Evolutionary conservation across 208 protist species (phyloP).

Genomic region (Trypanosomatidae sp.): DNA sequence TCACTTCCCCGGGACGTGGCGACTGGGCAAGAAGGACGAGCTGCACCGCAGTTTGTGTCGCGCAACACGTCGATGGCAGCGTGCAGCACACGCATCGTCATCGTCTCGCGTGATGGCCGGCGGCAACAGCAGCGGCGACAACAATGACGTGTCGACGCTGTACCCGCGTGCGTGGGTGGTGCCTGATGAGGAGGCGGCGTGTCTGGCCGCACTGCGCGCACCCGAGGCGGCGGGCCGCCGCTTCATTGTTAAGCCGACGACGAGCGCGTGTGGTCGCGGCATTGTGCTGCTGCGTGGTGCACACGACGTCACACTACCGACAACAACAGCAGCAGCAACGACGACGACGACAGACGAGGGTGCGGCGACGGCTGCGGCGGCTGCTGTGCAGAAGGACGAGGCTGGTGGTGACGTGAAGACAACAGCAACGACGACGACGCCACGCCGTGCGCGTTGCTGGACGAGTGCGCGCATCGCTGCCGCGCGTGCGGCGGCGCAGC

Average conservation of each 20-base stretch:
- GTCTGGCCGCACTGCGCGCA: constrained; percentile 9
- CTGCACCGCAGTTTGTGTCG: constrained; percentile 38
- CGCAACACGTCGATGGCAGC: not conserved
- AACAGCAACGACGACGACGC: not conserved
- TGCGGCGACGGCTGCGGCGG: too few species aligned
- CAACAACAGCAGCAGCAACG: too few species aligned
- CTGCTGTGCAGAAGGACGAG: not conserved
- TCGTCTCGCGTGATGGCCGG: not conserved
- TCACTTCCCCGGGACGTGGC: constrained; percentile 79
- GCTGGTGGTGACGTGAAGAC: too few species aligned
- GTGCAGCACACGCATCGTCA: not conserved
- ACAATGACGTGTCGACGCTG: constrained; percentile 1
- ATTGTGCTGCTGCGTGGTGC: constrained; percentile 38
- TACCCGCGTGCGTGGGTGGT: constrained; percentile 17
- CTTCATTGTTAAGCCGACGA: constrained; percentile 75
- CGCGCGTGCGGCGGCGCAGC: not conserved
- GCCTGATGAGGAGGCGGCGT: constrained; percentile 28
- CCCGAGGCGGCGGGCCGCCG: constrained; percentile 9
- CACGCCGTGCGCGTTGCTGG: not conserved
- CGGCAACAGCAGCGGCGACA: not conserved
- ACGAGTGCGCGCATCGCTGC: not conserved
- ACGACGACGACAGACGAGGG: too few species aligned
- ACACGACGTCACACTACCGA: not conserved
- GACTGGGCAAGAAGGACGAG: constrained; percentile 70
- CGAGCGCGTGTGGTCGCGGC: constrained; percentile 39